phyloP scores from a whole-genome alignment of 768 basidiomycete genomes.

The Scleroderma citrinum region DNA sequence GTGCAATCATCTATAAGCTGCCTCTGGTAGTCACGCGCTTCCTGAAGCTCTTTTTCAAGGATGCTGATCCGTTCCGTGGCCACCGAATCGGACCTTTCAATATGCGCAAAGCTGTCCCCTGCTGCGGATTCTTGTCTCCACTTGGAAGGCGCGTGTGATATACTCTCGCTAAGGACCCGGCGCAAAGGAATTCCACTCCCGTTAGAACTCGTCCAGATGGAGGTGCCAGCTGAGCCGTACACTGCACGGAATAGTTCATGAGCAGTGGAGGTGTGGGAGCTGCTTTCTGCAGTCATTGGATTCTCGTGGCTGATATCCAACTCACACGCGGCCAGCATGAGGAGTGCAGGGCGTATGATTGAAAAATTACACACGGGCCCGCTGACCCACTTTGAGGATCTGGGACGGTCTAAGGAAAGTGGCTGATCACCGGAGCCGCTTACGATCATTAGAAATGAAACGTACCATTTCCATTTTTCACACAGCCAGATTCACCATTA shows the following conservation, averaged over 20 bases:
- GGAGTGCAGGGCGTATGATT: constrained; percentile 21
- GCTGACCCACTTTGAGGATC: constrained; percentile 6
- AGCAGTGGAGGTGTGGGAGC: constrained; percentile 15
- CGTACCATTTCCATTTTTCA: constrained; percentile 14
- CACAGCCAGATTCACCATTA: not conserved
- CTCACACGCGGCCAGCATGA: constrained; percentile 29
- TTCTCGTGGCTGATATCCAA: constrained; percentile 27
- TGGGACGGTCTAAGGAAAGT: constrained; percentile 3
- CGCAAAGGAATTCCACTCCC: constrained; percentile 13
- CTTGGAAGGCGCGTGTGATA: too few relatives aligned
- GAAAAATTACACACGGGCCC: constrained; percentile 10
- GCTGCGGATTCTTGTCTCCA: constrained; percentile 6
- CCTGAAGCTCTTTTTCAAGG: constrained; percentile 21
- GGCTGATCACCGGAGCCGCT: constrained; percentile 5
- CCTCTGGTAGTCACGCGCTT: constrained; percentile 10
- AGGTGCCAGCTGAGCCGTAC: constrained; percentile 21
- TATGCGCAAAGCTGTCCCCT: not conserved
- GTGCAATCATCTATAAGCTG: constrained; percentile 16
- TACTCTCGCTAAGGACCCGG: too few relatives aligned
- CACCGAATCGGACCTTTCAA: not conserved
- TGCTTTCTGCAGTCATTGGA: constrained; percentile 15
- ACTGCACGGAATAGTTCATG: constrained; percentile 26
- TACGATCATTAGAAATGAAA: constrained; percentile 13
- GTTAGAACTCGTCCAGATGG: constrained; percentile 1
- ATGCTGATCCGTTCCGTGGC: constrained; percentile 11